phyloP scores from a whole-genome alignment of 768 basidiomycete genomes.

The Gloeopeniophorella convolvens region DNA sequence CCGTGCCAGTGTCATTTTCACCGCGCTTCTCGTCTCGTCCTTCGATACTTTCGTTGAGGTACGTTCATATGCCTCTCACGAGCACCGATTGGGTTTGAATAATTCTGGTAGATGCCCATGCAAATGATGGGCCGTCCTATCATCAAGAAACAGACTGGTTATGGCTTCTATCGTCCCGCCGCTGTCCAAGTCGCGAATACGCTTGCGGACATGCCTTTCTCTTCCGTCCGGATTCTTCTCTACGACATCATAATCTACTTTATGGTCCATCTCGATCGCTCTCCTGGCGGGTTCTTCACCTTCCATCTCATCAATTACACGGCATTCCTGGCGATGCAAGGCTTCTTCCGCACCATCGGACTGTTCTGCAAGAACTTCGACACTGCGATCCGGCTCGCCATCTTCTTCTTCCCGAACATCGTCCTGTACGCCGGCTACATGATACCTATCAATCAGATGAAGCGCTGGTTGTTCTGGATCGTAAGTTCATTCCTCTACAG shows the following conservation, averaged over 20 bases:
- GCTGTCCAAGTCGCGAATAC: conserved; percentile 62
- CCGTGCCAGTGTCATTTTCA: conserved; percentile 76
- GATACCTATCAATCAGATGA: conserved; percentile 62
- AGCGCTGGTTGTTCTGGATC: conserved; percentile 85
- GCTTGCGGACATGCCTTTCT: conserved; percentile 65
- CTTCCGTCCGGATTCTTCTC: conserved; percentile 49
- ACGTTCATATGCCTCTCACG: no score
- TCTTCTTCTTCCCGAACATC: conserved; percentile 58
- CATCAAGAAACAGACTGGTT: conserved; percentile 58
- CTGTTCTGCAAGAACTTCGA: conserved; percentile 48
- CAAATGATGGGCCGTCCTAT: conserved; percentile 84
- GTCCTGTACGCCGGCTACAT: conserved; percentile 69
- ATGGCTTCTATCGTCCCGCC: conserved; percentile 62
- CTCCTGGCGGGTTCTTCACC: conserved; percentile 44
- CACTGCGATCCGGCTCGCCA: conserved; percentile 39
- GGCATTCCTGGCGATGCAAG: conserved; percentile 70
- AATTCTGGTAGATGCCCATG: conserved; percentile 50
- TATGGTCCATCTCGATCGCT: conserved; percentile 45
- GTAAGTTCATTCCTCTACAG: conserved; percentile 33
- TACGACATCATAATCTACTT: conserved; percentile 69
- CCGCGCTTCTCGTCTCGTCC: conserved; percentile 57
- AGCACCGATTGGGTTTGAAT: conserved; percentile 28
- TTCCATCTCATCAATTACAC: conserved; percentile 62
- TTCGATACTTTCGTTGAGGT: conserved; percentile 70
- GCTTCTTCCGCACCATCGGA: conserved; percentile 77